These are phyloP conservation scores for Coriaria nepalensis DNA, from an alignment of 306 rosid genomes.

Conservation along the genomic window DNA sequence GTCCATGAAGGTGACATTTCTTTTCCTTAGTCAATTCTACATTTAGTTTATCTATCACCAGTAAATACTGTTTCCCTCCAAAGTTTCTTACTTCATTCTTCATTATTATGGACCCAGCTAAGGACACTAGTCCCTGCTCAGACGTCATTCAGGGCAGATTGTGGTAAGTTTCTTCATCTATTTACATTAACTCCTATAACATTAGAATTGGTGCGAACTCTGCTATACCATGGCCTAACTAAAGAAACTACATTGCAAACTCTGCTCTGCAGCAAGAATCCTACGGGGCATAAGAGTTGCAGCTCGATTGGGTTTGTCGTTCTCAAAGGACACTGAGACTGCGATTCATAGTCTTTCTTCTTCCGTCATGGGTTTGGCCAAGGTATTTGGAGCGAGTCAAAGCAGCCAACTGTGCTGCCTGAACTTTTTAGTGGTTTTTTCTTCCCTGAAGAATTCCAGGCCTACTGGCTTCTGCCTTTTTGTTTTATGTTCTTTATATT, in stretches of 20 bases:
- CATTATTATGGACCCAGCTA: constrained; percentile 25
- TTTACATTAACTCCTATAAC: constrained; percentile 15
- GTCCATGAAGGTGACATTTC: constrained; percentile 29
- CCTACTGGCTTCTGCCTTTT: neutral
- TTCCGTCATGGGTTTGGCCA: constrained; percentile 19
- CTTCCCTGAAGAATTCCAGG: neutral
- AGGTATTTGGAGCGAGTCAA: constrained; percentile 20
- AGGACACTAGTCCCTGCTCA: constrained; percentile 54
- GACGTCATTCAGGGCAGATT: constrained; percentile 67
- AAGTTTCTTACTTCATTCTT: constrained; percentile 12
- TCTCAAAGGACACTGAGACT: constrained; percentile 42
- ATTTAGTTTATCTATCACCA: neutral
- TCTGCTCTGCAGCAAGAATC: constrained; percentile 57
- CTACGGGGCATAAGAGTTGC: constrained; percentile 90
- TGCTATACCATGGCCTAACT: constrained; percentile 16
- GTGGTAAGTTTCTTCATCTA: constrained; percentile 46
- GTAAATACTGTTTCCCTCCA: too few relatives aligned
- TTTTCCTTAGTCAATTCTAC: neutral
- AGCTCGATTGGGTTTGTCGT: constrained; percentile 77
- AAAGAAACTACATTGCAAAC: constrained; percentile 10
- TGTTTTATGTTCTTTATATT: neutral
- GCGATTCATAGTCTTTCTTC: constrained; percentile 30
- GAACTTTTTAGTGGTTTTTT: constrained; percentile 5
- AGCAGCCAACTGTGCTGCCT: constrained; percentile 9
- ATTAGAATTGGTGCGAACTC: constrained; percentile 13